Evolutionary conservation across 2,329 filamentous ascomycete species (phyloP).

Genomic region (Clarireedia hainanense): DNA sequence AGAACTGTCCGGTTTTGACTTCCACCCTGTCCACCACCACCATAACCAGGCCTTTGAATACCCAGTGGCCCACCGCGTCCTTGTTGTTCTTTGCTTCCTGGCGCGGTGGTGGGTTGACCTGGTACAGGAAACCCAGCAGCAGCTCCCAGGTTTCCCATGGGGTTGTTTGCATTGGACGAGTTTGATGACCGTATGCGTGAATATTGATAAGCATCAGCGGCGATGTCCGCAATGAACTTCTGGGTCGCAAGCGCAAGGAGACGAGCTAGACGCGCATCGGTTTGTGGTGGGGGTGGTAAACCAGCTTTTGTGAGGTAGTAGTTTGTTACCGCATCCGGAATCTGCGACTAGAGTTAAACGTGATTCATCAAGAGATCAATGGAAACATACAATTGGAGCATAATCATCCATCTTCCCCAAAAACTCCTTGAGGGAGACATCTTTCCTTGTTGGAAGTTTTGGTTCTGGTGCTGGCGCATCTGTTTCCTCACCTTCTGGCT

Average conservation of each 20-base stretch:
- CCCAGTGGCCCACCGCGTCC: slow-evolving; percentile 42
- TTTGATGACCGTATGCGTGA: slow-evolving; percentile 91
- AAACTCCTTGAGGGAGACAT: slow-evolving; percentile 87
- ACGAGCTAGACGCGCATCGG: slow-evolving; percentile 81
- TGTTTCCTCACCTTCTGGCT: slow-evolving; percentile 29
- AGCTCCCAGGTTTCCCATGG: slow-evolving; percentile 78
- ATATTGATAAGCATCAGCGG: slow-evolving; percentile 96
- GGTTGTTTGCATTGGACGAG: slow-evolving; percentile 77
- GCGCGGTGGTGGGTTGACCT: slow-evolving; percentile 48
- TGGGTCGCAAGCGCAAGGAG: slow-evolving; percentile 96
- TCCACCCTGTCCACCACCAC: slow-evolving; percentile 81
- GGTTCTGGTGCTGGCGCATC: slow-evolving; percentile 47
- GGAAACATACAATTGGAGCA: slow-evolving; percentile 76
- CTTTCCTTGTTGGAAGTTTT: slow-evolving; percentile 73
- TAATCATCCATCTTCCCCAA: slow-evolving; percentile 96
- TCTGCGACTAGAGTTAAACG: slow-evolving; percentile 44
- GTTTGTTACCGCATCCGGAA: slow-evolving; percentile 93
- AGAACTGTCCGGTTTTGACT: slow-evolving; percentile 87
- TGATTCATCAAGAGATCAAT: neutral
- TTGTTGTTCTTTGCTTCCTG: slow-evolving; percentile 46
- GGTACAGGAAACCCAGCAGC: slow-evolving; percentile 61
- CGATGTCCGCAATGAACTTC: slow-evolving; percentile 97
- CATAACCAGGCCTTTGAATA: slow-evolving; percentile 66
- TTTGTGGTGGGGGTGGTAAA: slow-evolving; percentile 84
- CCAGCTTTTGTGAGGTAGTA: slow-evolving; percentile 97